Evolutionary conservation across 2,329 filamentous ascomycete genomes (phyloP).

Genomic region (Cadophora sp.): DNA sequence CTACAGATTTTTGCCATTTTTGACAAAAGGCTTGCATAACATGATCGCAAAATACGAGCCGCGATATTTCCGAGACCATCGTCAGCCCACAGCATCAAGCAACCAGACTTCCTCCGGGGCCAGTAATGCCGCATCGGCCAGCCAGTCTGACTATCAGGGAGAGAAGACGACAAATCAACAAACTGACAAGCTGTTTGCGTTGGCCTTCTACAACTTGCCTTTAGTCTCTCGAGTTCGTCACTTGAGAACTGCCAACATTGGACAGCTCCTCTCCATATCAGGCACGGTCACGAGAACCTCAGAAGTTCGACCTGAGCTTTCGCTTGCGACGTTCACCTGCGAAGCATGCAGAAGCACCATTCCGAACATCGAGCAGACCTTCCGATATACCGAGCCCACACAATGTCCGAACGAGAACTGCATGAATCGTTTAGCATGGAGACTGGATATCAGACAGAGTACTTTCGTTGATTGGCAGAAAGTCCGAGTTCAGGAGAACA

Average conservation of each 20-base stretch:
- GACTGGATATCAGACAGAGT: constrained; percentile 94
- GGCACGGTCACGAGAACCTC: constrained; percentile 97
- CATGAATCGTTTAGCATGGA: constrained; percentile 91
- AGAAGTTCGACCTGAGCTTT: constrained; percentile 93
- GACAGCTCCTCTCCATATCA: constrained; percentile 92
- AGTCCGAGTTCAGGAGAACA: constrained; percentile 97
- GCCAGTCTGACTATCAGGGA: constrained; percentile 66
- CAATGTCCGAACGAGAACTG: constrained; percentile 91
- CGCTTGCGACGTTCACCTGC: constrained; percentile 90
- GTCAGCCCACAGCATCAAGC: constrained; percentile 80
- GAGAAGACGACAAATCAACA: constrained; percentile 89
- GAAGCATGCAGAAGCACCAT: constrained; percentile 85
- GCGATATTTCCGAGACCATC: constrained; percentile 90
- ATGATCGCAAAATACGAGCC: constrained; percentile 95
- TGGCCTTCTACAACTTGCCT: constrained; percentile 79
- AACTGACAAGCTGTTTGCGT: constrained; percentile 91
- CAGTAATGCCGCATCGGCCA: constrained; percentile 66
- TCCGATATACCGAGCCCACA: constrained; percentile 95
- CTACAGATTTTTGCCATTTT: constrained; percentile 92
- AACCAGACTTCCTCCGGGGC: constrained; percentile 72
- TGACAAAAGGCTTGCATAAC: constrained; percentile 87
- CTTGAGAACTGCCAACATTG: constrained; percentile 86
- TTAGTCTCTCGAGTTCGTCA: constrained; percentile 45
- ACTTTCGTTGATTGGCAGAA: constrained; percentile 99
- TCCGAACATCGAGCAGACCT: constrained; percentile 94